A percentile compares a stretch with the other conserved stretches of the same genome.
Conservation (phyloP, 257 asterid species). For the Ilex asprella region DNA sequence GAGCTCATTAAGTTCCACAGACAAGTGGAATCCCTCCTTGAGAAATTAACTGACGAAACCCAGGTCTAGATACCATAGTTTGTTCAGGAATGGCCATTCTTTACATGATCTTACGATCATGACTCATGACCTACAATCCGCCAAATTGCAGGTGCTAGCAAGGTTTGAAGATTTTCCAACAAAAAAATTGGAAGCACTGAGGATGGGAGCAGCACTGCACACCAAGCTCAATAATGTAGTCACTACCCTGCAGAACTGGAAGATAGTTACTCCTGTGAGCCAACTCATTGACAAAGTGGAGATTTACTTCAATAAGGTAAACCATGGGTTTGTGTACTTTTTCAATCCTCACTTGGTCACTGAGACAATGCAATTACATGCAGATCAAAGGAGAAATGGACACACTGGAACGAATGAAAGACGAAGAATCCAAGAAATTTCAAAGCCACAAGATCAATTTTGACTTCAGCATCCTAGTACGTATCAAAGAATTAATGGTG, state of each 20-base stretch:
- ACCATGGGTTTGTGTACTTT: not conserved
- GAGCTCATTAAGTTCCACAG: constrained; percentile 66
- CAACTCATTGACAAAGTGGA: constrained; percentile 67
- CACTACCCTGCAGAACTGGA: constrained; percentile 51
- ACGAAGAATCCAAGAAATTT: constrained; percentile 69
- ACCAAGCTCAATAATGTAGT: constrained; percentile 47
- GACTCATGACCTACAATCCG: too few species aligned
- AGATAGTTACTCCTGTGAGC: constrained; percentile 37
- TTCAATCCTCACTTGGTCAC: not conserved
- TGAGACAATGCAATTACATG: constrained; percentile 11
- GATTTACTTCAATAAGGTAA: constrained; percentile 65
- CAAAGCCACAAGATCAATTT: constrained; percentile 66
- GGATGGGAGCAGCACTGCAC: constrained; percentile 71
- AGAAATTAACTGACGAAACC: constrained; percentile 72
- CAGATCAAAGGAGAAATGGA: constrained; percentile 84
- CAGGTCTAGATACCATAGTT: constrained; percentile 35
- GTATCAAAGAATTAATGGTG: constrained; percentile 71
- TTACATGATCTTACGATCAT: constrained; percentile 3
- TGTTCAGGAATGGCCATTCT: too few species aligned
- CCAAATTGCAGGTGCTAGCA: constrained; percentile 53
- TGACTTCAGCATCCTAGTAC: constrained; percentile 66
- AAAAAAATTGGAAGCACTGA: constrained; percentile 74
- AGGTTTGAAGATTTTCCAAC: constrained; percentile 78
- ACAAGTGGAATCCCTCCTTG: constrained; percentile 62
- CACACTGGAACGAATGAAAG: constrained; percentile 66